Conservation (phyloP, 2,329 filamentous ascomycete species). For the Arthroderma sp. region DNA sequence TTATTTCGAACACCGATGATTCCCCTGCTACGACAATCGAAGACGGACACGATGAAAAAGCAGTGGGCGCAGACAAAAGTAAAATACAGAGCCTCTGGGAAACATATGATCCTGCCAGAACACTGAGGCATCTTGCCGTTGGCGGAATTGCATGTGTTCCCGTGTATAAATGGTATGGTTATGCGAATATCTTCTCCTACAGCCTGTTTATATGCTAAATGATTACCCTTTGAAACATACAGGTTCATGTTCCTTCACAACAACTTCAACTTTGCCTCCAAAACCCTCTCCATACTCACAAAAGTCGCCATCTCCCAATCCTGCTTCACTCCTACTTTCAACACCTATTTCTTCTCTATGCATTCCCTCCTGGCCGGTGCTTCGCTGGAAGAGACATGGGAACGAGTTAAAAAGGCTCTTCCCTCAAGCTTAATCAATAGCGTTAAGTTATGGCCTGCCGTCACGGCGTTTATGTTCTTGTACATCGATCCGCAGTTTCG, state of each 20-base stretch:
- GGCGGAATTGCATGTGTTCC: conserved; percentile 63
- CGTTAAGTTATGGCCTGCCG: conserved; percentile 75
- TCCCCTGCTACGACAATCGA: conserved; percentile 12
- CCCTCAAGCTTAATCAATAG: conserved; percentile 65
- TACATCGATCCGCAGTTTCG: conserved; percentile 68
- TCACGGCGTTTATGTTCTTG: conserved; percentile 78
- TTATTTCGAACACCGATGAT: conserved; percentile 28
- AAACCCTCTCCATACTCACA: conserved; percentile 53
- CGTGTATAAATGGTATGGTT: conserved; percentile 61
- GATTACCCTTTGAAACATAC: conserved; percentile 1
- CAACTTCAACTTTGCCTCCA: conserved; percentile 73
- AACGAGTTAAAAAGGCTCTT: conserved; percentile 61
- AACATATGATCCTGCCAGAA: conserved; percentile 56
- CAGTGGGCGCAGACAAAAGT: background rate
- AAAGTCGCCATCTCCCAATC: conserved; percentile 74
- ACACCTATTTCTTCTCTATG: conserved; percentile 68
- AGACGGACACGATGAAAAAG: conserved; percentile 30
- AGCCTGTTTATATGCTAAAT: background rate
- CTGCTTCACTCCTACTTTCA: conserved; percentile 71
- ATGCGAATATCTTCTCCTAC: background rate
- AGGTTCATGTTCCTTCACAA: conserved; percentile 70
- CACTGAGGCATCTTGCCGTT: conserved; percentile 58
- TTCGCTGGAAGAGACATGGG: conserved; percentile 47
- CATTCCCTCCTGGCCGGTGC: conserved; percentile 65
- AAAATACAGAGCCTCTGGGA: conserved; percentile 10